Evolutionary conservation across 148 eudicot species (phyloP), one percentile per base, ranked within the genome.

Genomic region (Diospyros lotus): DNA sequence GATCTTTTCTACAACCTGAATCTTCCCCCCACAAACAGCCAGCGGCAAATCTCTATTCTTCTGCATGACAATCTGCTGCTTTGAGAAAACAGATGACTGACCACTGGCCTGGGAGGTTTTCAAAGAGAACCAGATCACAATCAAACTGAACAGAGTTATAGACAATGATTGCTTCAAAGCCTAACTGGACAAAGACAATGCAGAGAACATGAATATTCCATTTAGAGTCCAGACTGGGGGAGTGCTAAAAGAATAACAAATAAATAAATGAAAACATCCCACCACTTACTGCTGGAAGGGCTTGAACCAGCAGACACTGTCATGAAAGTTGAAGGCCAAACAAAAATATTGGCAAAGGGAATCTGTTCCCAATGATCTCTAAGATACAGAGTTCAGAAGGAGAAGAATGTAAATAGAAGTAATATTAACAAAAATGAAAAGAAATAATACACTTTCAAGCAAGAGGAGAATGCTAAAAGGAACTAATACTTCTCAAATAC

Each of bases 1-100:
- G 10, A 75, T 76, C 72, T 75, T 82, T 76, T 87, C 90, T 75
- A 82, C 90, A 55, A 84, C 79, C 67, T 79, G 82, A 86, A 72
- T 75, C 67, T 80, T 60, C 71, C 72, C 58, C 52, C 73, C 80
- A 42, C 38, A 60, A 68, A 61, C 75, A 65, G 68, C 14, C 64
- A 82, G 80, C 60, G 11, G n/a, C 61, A 67, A 10, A 8, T 76
- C 76, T 71, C 78, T 69, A 45, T 75, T 88, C 77, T 82, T 85
- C 66, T 73, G 83, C 71, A 69, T 72, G 58, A 9, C 71, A 4
- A 75, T 72, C 58, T 77, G 83, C 72, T 87, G 85, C 72, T 73
- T 83, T 18, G 78, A 77, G 65, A 75, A 28, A 63, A 79, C 79
- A 73, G 81, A 69, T 75, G 74, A 72, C 64, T 71, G 76, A 69